Conservation (phyloP, 331 rosid species). For the Arachis monticola region DNA sequence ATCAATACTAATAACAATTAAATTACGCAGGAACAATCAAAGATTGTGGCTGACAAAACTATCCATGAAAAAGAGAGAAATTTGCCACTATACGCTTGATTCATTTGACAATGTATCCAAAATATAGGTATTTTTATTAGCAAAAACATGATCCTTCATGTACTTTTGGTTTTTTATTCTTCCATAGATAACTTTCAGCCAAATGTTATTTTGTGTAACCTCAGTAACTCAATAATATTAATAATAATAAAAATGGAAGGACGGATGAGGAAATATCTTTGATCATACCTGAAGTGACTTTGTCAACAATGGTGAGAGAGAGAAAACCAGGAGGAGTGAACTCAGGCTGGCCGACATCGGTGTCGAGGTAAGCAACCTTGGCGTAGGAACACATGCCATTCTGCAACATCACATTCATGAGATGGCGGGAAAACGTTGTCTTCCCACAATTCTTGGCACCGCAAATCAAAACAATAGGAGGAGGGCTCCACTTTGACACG, state of each 20-base stretch:
- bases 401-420: slow-evolving; percentile 67
- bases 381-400: slow-evolving; percentile 10
- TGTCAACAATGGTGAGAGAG: slow-evolving; percentile 66
- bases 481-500: slow-evolving; percentile 46
- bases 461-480: slow-evolving; percentile 73
- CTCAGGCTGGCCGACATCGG: slow-evolving; percentile 96
- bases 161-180: too few species aligned
- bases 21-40: too few species aligned
- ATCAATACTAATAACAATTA: background rate
- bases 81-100: too few species aligned
- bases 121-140: too few species aligned
- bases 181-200: too few species aligned
- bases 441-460: slow-evolving; percentile 90
- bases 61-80: too few species aligned
- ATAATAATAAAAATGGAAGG: too few species aligned
- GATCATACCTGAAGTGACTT: slow-evolving; percentile 49
- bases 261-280: background rate
- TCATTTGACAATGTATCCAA: too few species aligned
- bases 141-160: too few species aligned
- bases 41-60: too few species aligned
- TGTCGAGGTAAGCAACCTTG: slow-evolving; percentile 81
- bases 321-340: slow-evolving; percentile 86
- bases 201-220: too few species aligned
- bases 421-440: slow-evolving; percentile 86
- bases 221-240: too few species aligned